Percentiles rank a stretch among this genome's conserved stretches.
Evolutionary conservation across 202 grass and related monocot species (phyloP).

Genomic region (Tripidium arundinaceum): DNA sequence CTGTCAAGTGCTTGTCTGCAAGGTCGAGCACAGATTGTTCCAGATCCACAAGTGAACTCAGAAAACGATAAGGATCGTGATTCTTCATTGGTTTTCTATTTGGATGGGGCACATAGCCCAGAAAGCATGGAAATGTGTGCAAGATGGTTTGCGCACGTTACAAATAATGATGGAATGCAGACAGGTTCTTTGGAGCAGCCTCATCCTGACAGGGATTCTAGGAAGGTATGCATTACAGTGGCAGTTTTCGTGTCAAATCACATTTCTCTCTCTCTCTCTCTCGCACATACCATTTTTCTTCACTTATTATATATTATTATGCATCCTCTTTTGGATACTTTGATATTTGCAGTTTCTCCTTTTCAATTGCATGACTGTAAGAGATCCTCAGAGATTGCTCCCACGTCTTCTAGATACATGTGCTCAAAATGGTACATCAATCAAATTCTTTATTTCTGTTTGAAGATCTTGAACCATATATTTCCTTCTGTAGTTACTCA

Average conservation of each 20-base stretch:
- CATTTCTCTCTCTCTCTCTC: not conserved
- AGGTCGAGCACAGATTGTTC: constrained; percentile 79
- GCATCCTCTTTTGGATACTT: constrained; percentile 9
- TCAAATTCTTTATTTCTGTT: constrained; percentile 16
- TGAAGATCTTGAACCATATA: constrained; percentile 19
- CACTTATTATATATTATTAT: constrained; percentile 17
- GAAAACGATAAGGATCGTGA: constrained; percentile 23
- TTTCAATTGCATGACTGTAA: constrained; percentile 98
- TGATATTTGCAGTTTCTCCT: constrained; percentile 67
- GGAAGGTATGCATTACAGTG: constrained; percentile 42
- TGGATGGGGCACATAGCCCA: constrained; percentile 96
- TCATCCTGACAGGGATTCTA: constrained; percentile 33
- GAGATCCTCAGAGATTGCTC: constrained; percentile 90
- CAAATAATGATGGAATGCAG: constrained; percentile 38
- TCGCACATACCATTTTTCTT: not conserved
- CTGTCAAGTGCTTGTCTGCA: constrained; percentile 65
- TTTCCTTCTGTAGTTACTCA: constrained; percentile 14
- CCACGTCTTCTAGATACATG: constrained; percentile 74
- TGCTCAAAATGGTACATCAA: constrained; percentile 55
- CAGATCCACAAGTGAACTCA: constrained; percentile 37
- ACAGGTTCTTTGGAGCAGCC: constrained; percentile 27
- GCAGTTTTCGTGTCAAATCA: not conserved
- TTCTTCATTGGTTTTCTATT: constrained; percentile 66
- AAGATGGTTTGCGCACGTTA: constrained; percentile 71
- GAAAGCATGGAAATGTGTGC: constrained; percentile 93